A percentile compares a stretch with the other conserved stretches of the same genome.
phyloP scores from a whole-genome alignment of 257 asterid genomes.

The Capsicum chinense region DNA sequence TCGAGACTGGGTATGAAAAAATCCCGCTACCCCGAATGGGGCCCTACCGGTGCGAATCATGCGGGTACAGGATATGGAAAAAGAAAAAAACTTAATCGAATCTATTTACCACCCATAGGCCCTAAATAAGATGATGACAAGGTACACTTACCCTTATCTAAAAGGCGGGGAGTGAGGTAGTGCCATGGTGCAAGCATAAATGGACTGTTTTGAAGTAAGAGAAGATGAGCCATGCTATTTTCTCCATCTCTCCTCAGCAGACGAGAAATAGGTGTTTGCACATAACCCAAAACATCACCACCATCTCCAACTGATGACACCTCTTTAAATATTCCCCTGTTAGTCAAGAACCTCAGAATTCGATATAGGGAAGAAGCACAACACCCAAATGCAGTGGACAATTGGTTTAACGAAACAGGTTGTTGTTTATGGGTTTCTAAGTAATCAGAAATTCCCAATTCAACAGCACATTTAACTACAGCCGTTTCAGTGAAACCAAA shows the following conservation, averaged over 20 bases:
- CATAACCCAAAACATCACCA: slow-evolving; percentile 36
- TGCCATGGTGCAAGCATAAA: slow-evolving; percentile 77
- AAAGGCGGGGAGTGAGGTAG: slow-evolving; percentile 38
- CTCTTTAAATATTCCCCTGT: slow-evolving; percentile 55
- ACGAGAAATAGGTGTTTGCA: slow-evolving; percentile 66
- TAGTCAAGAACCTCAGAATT: slow-evolving; percentile 62
- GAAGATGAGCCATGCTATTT: slow-evolving; percentile 48
- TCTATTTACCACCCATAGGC: too few species aligned
- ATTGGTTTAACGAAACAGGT: slow-evolving; percentile 46
- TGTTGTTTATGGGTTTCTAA: slow-evolving; percentile 55
- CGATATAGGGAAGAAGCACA: slow-evolving; percentile 55
- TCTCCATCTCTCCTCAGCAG: slow-evolving; percentile 46
- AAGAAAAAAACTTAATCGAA: too few species aligned
- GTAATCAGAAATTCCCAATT: slow-evolving; percentile 65
- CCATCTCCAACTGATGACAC: background rate
- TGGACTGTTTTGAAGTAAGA: slow-evolving; percentile 62
- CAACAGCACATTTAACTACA: slow-evolving; percentile 66
- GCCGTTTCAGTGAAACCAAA: slow-evolving; percentile 68
- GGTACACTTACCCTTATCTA: background rate
- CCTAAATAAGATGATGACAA: slow-evolving; percentile 27
- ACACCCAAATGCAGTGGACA: slow-evolving; percentile 57
- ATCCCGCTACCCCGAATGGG: too few species aligned
- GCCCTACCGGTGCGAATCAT: too few species aligned
- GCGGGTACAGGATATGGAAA: too few species aligned
- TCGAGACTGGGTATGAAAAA: too few species aligned